These are phyloP conservation scores for Trichoderma sp. DNA, from an alignment of 2,329 filamentous ascomycete species.

Conservation along the genomic window DNA sequence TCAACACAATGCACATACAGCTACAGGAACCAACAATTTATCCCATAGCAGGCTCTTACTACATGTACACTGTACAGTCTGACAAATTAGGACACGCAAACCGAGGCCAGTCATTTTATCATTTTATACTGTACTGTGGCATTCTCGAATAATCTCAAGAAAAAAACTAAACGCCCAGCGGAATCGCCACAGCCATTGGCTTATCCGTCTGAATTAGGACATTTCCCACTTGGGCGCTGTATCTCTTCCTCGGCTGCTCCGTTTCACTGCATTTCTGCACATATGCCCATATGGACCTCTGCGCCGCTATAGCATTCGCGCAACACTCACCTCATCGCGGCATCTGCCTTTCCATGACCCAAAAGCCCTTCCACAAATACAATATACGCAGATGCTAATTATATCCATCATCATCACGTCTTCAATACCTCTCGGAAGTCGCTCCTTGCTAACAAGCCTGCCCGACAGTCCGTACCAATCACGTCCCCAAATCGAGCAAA, in stretches of 20 bases:
- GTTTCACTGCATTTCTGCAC: background rate
- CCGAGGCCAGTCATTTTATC: background rate
- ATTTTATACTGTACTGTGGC: background rate
- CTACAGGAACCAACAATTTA: background rate
- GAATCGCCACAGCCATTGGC: conserved; percentile 11
- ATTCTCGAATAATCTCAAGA: background rate
- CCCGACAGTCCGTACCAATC: conserved; percentile 29
- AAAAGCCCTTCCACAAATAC: background rate
- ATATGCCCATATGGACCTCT: too few relatives aligned
- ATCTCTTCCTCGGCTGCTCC: background rate
- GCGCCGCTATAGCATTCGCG: too few relatives aligned
- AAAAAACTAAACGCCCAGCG: background rate
- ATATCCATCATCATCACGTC: background rate
- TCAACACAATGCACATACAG: background rate
- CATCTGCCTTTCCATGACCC: background rate
- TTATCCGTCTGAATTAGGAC: background rate
- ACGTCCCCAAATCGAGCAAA: conserved; percentile 44
- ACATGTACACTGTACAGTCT: background rate
- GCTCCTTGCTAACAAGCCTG: conserved; percentile 9
- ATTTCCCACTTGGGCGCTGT: background rate
- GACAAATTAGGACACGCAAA: background rate
- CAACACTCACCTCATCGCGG: background rate
- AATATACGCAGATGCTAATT: background rate
- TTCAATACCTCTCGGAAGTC: conserved; percentile 27
- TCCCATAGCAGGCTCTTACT: background rate